phyloP scores from a whole-genome alignment of 2,329 filamentous ascomycete species.

The Xylariales sp. region DNA sequence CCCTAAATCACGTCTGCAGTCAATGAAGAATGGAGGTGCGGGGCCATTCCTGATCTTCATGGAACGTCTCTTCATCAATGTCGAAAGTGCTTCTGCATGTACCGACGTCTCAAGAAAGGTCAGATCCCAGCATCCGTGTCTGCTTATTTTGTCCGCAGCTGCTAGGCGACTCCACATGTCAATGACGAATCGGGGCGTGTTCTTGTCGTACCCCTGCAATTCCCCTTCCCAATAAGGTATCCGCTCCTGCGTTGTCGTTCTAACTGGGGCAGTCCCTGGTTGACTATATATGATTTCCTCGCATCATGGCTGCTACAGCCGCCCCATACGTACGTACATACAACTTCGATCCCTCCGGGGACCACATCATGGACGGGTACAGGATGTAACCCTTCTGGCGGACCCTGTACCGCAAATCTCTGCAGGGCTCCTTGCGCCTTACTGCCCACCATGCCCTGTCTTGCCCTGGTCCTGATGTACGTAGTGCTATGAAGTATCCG shows the following conservation, averaged over 20 bases:
- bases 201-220: conserved; percentile 19
- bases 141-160: too few species aligned
- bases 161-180: conserved; percentile 16
- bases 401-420: conserved; percentile 31
- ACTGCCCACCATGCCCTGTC: too few species aligned
- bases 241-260: conserved; percentile 18
- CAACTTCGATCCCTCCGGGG: conserved; percentile 22
- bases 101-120: too few species aligned
- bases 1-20: too few species aligned
- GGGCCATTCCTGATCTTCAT: too few species aligned
- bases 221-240: conserved; percentile 25
- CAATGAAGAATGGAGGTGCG: too few species aligned
- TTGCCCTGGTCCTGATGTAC: too few species aligned
- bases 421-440: conserved; percentile 25
- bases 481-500: too few species aligned
- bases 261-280: conserved; percentile 25
- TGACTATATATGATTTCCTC: conserved; percentile 23
- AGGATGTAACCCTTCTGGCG: conserved; percentile 33
- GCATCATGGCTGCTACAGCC: too few species aligned
- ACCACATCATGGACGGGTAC: conserved; percentile 36
- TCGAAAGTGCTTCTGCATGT: too few species aligned
- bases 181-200: conserved; percentile 25
- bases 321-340: conserved; percentile 20
- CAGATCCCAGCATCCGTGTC: too few species aligned
- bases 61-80: too few species aligned